phyloP scores from a whole-genome alignment of 345 rosid species.

The Citrus cavaleriei region DNA sequence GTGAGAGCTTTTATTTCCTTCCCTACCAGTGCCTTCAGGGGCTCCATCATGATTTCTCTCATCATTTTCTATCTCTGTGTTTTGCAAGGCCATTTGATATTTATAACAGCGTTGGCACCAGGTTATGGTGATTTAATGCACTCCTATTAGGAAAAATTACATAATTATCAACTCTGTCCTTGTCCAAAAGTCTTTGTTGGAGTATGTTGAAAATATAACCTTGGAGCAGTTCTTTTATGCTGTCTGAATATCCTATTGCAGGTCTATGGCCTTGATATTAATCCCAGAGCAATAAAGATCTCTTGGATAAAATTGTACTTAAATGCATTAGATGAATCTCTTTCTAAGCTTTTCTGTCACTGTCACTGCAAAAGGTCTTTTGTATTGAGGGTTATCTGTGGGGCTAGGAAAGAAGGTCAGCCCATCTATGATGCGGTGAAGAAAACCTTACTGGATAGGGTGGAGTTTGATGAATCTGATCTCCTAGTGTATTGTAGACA shows the following conservation, averaged over 20 bases:
- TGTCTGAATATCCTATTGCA: slow-evolving; percentile 28
- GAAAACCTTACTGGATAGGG: slow-evolving; percentile 90
- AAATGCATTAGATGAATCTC: slow-evolving; percentile 37
- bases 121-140: neutral
- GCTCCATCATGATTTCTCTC: neutral
- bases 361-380: too few species aligned
- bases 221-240: slow-evolving; percentile 7
- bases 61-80: neutral
- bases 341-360: too few species aligned
- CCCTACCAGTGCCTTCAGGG: neutral
- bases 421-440: slow-evolving; percentile 33
- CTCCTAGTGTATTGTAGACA: slow-evolving; percentile 75
- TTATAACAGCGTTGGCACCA: neutral
- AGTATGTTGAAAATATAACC: neutral
- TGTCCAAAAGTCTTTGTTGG: neutral
- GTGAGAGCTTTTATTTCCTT: neutral
- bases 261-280: slow-evolving; percentile 96
- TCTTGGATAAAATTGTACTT: slow-evolving; percentile 91
- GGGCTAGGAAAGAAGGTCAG: too few species aligned
- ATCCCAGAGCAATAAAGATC: slow-evolving; percentile 72
- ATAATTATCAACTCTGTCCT: neutral
- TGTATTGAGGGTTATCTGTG: too few species aligned
- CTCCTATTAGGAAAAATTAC: neutral
- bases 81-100: neutral
- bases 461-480: slow-evolving; percentile 93